phyloP scores from a whole-genome alignment of 495 filamentous ascomycete species.

The Pseudotulostoma volvatum region DNA sequence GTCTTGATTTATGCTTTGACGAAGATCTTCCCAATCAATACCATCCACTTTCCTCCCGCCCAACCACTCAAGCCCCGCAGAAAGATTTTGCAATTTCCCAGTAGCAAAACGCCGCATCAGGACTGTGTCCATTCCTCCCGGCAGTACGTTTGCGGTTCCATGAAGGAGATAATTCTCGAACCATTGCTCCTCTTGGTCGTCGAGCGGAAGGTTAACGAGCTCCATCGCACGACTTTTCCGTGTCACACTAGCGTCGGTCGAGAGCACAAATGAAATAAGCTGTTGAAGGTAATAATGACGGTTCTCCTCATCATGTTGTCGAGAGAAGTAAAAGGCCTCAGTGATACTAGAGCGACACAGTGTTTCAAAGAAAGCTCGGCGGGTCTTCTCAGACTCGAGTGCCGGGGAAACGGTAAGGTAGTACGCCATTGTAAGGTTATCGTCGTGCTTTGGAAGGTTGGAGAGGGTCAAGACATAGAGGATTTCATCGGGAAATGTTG shows the following conservation, averaged over 20 bases:
- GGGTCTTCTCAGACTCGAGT: slow-evolving; percentile 39
- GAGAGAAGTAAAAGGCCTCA: slow-evolving; percentile 58
- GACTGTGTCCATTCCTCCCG: slow-evolving; percentile 48
- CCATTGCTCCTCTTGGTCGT: slow-evolving; percentile 53
- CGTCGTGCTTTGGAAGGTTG: slow-evolving; percentile 41
- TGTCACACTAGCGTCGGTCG: slow-evolving; percentile 23
- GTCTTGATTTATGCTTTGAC: no score
- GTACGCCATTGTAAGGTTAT: slow-evolving; percentile 54
- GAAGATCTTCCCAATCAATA: slow-evolving; percentile 36
- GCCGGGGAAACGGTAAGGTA: slow-evolving; percentile 55
- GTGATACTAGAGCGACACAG: slow-evolving; percentile 49
- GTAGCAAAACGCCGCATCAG: slow-evolving; percentile 49
- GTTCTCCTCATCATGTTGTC: slow-evolving; percentile 41
- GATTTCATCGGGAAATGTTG: slow-evolving; percentile 70
- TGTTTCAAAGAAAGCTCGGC: slow-evolving; percentile 47
- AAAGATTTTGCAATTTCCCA: slow-evolving; percentile 27
- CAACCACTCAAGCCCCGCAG: slow-evolving; percentile 22
- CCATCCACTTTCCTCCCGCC: slow-evolving; percentile 35
- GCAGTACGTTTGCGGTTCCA: slow-evolving; percentile 43
- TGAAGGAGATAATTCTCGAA: slow-evolving; percentile 45
- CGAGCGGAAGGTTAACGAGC: slow-evolving; percentile 53
- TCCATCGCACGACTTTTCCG: slow-evolving; percentile 44
- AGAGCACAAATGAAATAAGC: slow-evolving; percentile 47
- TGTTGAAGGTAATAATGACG: slow-evolving; percentile 47
- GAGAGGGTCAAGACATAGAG: slow-evolving; percentile 46